Conservation (phyloP, 345 rosid species). For the Gossypium thurberi region DNA sequence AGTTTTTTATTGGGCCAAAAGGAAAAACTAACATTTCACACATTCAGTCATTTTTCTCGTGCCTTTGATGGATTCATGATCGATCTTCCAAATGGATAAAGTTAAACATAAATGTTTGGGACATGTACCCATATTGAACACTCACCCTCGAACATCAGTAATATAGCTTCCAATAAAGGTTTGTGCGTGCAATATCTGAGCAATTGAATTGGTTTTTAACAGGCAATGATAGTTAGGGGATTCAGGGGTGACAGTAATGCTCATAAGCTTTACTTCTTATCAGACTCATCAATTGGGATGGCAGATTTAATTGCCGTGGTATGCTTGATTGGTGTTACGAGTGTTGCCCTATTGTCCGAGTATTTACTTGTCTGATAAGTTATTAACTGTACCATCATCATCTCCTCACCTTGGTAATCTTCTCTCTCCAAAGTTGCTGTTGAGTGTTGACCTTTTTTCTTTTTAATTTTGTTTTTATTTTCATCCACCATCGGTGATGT, state of each 20-base stretch:
- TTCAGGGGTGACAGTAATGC: slow-evolving; percentile 73
- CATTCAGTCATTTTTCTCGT: neutral
- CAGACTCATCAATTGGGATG: slow-evolving; percentile 41
- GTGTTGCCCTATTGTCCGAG: slow-evolving; percentile 63
- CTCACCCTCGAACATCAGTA: neutral
- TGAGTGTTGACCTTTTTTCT: too few relatives aligned
- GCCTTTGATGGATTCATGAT: neutral
- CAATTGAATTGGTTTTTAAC: slow-evolving; percentile 5
- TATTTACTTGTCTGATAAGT: slow-evolving; percentile 37
- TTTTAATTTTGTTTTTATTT: neutral
- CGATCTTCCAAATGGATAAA: neutral
- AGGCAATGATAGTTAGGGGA: slow-evolving; percentile 99
- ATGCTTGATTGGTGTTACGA: slow-evolving; percentile 55
- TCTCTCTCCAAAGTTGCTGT: neutral
- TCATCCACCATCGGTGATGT: neutral
- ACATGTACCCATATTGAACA: neutral
- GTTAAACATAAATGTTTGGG: neutral
- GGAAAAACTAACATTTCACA: neutral
- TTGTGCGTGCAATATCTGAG: neutral
- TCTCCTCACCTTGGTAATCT: slow-evolving; percentile 2
- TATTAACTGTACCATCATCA: neutral
- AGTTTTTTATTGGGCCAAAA: neutral
- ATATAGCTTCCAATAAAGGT: neutral
- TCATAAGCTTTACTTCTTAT: slow-evolving; percentile 60
- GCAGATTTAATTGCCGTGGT: slow-evolving; percentile 56